These are phyloP conservation scores for Syncephalastrum sp. DNA, from an alignment of 371 early-diverging fungal species.

Conservation along the genomic window DNA sequence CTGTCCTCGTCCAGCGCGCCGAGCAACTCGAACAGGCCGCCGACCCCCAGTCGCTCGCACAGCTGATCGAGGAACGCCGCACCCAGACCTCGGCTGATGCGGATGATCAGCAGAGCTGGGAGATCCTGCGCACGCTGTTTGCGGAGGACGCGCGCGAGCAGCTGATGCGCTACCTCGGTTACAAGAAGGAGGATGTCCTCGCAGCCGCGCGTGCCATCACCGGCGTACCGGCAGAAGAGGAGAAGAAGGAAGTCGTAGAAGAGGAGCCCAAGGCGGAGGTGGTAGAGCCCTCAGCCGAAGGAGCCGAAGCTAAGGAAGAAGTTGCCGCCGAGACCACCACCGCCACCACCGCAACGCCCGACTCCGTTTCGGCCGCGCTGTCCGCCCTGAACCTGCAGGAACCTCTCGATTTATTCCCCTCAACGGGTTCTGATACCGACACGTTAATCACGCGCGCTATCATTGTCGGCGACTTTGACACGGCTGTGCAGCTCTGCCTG, in stretches of 20 bases:
- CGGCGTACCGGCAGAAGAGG: slow-evolving; percentile 10
- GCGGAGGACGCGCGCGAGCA: slow-evolving; percentile 79
- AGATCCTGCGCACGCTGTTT: slow-evolving; percentile 82
- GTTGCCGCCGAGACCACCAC: slow-evolving; percentile 10
- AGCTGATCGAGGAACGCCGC: slow-evolving; percentile 58
- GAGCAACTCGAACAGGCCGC: slow-evolving; percentile 63
- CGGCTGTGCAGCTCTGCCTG: slow-evolving; percentile 87
- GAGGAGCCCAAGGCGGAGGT: slow-evolving; percentile 3
- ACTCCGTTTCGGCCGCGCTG: slow-evolving; percentile 21
- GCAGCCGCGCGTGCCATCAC: slow-evolving; percentile 49
- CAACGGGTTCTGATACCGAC: slow-evolving; percentile 66
- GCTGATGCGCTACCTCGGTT: slow-evolving; percentile 83
- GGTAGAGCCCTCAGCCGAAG: slow-evolving; percentile 11
- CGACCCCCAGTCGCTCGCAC: slow-evolving; percentile 53
- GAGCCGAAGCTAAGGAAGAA: not conserved
- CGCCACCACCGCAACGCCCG: not conserved
- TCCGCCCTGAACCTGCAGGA: slow-evolving; percentile 15
- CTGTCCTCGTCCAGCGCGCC: slow-evolving; percentile 62
- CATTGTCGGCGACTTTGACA: slow-evolving; percentile 88
- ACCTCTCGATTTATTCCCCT: slow-evolving; percentile 63
- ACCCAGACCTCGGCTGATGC: slow-evolving; percentile 43
- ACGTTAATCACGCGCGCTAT: slow-evolving; percentile 80
- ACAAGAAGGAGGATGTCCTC: slow-evolving; percentile 66
- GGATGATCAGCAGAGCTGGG: slow-evolving; percentile 75
- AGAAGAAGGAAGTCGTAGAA: slow-evolving; percentile 22